These are phyloP conservation scores for Cladorrhinum sp. DNA, from an alignment of 2,329 filamentous ascomycete genomes.

Conservation along the genomic window DNA sequence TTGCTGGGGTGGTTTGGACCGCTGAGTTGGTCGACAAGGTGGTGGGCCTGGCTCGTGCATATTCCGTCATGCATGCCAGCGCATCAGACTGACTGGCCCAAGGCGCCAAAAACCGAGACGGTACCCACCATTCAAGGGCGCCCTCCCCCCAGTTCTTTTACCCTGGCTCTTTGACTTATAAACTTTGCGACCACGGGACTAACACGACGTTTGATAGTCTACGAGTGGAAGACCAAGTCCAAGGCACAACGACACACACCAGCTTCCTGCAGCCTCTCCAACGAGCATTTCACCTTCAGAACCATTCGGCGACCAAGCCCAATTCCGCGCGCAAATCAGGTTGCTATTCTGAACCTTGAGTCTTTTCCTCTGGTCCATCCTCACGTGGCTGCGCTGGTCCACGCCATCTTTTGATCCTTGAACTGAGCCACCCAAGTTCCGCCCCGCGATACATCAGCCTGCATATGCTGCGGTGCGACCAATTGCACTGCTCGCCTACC, in stretches of 20 bases:
- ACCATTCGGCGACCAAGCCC: not conserved
- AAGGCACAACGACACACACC: slow-evolving; percentile 18
- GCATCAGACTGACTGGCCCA: slow-evolving; percentile 45
- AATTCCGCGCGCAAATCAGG: not conserved
- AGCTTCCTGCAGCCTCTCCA: not conserved
- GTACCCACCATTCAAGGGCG: slow-evolving; percentile 30
- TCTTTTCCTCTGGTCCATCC: slow-evolving; percentile 18
- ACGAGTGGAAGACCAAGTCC: not conserved
- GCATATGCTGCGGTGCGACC: slow-evolving; percentile 58
- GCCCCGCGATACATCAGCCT: slow-evolving; percentile 50
- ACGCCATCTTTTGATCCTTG: slow-evolving; percentile 34
- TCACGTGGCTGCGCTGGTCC: slow-evolving; percentile 45
- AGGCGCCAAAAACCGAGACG: slow-evolving; percentile 38
- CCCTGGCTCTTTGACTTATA: slow-evolving; percentile 38
- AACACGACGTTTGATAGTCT: slow-evolving; percentile 41
- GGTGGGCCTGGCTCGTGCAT: slow-evolving; percentile 50
- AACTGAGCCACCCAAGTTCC: slow-evolving; percentile 36
- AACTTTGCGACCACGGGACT: slow-evolving; percentile 32
- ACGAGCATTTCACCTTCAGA: not conserved
- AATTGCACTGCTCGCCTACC: slow-evolving; percentile 51
- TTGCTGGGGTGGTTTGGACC: slow-evolving; percentile 25
- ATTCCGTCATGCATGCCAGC: slow-evolving; percentile 60
- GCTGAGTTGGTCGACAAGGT: slow-evolving; percentile 44
- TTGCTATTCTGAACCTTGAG: not conserved
- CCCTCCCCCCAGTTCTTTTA: slow-evolving; percentile 34